Percentiles rank a stretch among this genome's conserved stretches.
phyloP scores from a whole-genome alignment of 345 rosid genomes.

The Corymbia maculata region DNA sequence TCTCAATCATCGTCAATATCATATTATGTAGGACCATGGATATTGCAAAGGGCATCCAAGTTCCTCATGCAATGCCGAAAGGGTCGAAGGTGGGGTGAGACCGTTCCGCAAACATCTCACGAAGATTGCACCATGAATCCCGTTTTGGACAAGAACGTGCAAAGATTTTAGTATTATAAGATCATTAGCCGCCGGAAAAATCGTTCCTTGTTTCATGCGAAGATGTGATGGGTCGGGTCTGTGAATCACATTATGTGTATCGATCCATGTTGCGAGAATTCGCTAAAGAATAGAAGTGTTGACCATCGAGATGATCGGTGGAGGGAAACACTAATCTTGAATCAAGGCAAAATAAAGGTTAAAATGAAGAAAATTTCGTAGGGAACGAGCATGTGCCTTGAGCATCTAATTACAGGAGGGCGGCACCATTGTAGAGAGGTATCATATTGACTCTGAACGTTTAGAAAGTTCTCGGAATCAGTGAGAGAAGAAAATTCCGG shows the following conservation, averaged over 20 bases:
- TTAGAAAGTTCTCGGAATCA: background rate
- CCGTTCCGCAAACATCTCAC: background rate
- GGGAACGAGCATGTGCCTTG: background rate
- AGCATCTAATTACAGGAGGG: background rate
- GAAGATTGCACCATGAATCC: background rate
- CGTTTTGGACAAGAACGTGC: background rate
- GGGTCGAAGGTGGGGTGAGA: background rate
- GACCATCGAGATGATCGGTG: background rate
- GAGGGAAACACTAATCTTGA: background rate
- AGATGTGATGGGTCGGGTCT: background rate
- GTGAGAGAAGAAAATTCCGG: background rate
- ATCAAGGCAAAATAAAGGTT: background rate
- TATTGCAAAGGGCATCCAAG: background rate
- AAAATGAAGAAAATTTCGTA: background rate
- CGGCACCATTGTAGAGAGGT: background rate
- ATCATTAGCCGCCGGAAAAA: background rate
- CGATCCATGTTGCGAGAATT: background rate
- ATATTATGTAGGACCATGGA: background rate
- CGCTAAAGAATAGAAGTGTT: background rate
- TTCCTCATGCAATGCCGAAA: background rate
- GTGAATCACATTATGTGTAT: background rate
- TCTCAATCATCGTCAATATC: background rate
- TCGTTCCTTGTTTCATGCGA: background rate
- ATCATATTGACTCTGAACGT: background rate
- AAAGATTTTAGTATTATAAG: background rate